Percentiles rank a stretch among this genome's conserved stretches.
These are phyloP conservation scores for Forsythia suspensa DNA, from an alignment of 257 asterid genomes.

Conservation along the genomic window DNA sequence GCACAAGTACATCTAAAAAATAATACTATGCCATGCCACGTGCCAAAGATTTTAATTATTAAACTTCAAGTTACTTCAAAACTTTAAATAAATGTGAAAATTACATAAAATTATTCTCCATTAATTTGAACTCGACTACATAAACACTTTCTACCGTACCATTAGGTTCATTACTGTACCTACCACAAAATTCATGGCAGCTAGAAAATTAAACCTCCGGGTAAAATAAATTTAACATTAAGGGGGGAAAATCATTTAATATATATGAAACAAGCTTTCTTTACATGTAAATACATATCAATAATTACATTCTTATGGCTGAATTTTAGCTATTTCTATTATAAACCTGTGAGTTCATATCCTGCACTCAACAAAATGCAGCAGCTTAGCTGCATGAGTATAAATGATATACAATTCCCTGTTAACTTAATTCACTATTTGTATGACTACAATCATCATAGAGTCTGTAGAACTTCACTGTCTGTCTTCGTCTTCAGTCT, in stretches of 20 bases:
- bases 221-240: no score
- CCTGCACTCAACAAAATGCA: conserved; percentile 35
- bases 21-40: no score
- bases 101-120: no score
- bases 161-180: no score
- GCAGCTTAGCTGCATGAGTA: conserved; percentile 32
- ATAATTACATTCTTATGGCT: not conserved
- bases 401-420: conserved; percentile 42
- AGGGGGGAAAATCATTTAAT: not conserved
- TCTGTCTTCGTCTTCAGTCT: conserved; percentile 27
- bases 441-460: conserved; percentile 17
- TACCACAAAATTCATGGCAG: no score
- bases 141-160: no score
- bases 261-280: not conserved
- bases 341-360: not conserved
- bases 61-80: no score
- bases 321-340: not conserved
- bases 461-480: conserved; percentile 43
- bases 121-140: no score
- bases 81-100: no score
- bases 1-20: no score
- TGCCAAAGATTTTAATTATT: no score
- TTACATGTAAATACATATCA: not conserved
- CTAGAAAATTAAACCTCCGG: not conserved
- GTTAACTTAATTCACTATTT: no score